Evolutionary conservation across 2,329 filamentous ascomycete genomes (phyloP), one percentile per base, ranked within the genome.

Genomic region (Fusarium haematococcum): DNA sequence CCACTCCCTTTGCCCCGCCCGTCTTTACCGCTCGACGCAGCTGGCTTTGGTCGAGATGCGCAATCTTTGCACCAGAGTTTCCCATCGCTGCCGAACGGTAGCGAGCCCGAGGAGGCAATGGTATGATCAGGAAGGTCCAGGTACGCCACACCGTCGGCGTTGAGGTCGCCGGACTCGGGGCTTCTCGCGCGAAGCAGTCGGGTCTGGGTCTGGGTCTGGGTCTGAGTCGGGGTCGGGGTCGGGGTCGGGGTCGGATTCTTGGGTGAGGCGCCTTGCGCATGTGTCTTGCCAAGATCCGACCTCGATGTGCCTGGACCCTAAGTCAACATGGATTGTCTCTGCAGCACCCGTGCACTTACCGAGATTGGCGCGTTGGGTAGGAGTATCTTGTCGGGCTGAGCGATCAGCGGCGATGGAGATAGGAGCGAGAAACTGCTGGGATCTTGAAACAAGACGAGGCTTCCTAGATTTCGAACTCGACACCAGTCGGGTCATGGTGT

Each of bases 1-100:
- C 77, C 83, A 27, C 87, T 85, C 13, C 88, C 85, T 27, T 80
- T 81, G 69, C 87, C 88, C 77, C 89, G 90, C 70, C 88, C 81
- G 79, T 90, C 90, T 79, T 85, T 88, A 27, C 82, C 82, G 52
- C 83, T 82, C 52, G 80, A 85, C 2, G 81, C 71, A 11, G 79
- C 82, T 1, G 84, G 79, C 20, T 83, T 81, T 1, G 84, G 79
- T 58, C 84, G 83, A 20, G 78, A 75, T 23, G 83, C 83, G 71
- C 80, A 82, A 20, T 84, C 84, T 58, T 86, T 85, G 4, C 82
- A 81, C 86, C 86, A 87, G 16, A 86, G 52, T 64, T 79, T 83
- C 2, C 81, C 78, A 52, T 83, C 82, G 3, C 84, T 81, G 16
- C 79, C 82, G 43, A 84, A 83, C 5, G 78, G 75, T 27, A 81